phyloP scores from a whole-genome alignment of 2,329 filamentous ascomycete species.

The Colletotrichum aenigma region DNA sequence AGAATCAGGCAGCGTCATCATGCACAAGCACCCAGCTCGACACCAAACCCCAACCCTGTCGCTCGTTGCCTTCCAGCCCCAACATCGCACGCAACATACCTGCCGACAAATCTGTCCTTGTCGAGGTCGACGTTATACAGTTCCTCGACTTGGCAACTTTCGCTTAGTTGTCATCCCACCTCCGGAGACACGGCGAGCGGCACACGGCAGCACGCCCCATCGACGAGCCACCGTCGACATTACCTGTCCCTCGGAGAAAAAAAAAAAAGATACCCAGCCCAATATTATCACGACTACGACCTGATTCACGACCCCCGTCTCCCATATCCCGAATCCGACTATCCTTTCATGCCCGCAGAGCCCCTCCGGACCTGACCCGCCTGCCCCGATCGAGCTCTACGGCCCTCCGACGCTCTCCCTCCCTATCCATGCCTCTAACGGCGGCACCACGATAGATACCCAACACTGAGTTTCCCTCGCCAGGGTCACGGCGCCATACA shows the following conservation, averaged over 20 bases:
- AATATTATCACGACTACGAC: background rate
- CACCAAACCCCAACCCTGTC: conserved; percentile 8
- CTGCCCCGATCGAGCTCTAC: background rate
- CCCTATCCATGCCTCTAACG: conserved; percentile 1
- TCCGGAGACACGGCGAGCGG: background rate
- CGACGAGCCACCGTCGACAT: background rate
- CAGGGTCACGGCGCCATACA: conserved; percentile 72
- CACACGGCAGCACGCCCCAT: background rate
- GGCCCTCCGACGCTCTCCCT: conserved; percentile 7
- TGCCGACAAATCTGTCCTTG: background rate
- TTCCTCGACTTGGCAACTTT: background rate
- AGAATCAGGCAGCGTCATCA: conserved; percentile 21
- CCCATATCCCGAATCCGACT: background rate
- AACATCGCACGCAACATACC: background rate
- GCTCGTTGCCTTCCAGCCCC: background rate
- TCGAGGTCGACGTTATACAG: background rate
- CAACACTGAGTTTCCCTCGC: conserved; percentile 37
- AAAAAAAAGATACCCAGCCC: conserved; percentile 2
- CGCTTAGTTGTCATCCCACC: background rate
- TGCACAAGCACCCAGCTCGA: conserved; percentile 12
- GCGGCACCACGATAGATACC: background rate
- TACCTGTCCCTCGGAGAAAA: background rate
- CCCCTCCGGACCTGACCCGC: background rate
- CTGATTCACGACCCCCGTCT: background rate
- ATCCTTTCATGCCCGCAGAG: background rate